Conservation (phyloP, 441 rosid genomes). For the Erysimum cheiri region DNA sequence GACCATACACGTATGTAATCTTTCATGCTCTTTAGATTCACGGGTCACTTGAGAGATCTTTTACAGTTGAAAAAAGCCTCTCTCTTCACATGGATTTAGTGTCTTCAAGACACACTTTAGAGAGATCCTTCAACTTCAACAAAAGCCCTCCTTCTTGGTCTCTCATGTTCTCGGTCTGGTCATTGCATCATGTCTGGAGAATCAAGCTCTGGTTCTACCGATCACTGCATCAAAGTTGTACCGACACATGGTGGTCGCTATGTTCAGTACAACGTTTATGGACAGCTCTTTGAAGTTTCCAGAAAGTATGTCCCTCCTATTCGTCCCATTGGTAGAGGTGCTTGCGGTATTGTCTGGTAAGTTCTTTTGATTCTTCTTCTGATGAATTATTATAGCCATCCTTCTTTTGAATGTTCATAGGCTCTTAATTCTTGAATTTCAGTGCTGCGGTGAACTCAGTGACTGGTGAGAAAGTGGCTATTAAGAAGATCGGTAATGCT, state of each 20-base stretch:
- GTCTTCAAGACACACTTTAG: constrained; percentile 34
- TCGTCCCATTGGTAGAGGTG: constrained; percentile 80
- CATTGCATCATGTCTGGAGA: constrained; percentile 51
- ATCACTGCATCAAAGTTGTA: constrained; percentile 57
- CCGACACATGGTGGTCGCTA: constrained; percentile 71
- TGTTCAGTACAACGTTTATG: constrained; percentile 74
- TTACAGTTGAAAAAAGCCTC: constrained; percentile 45
- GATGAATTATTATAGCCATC: constrained; percentile 12
- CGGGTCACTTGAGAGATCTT: constrained; percentile 47
- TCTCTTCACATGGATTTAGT: constrained; percentile 44
- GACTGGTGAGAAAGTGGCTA: constrained; percentile 89
- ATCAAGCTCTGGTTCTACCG: constrained; percentile 59
- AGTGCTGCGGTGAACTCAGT: constrained; percentile 92
- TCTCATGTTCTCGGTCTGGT: constrained; percentile 34
- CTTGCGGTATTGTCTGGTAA: constrained; percentile 81
- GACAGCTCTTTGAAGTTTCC: constrained; percentile 75
- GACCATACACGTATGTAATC: constrained; percentile 46
- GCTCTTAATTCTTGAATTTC: constrained; percentile 38
- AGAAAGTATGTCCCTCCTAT: constrained; percentile 76
- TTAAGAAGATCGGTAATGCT: constrained; percentile 97
- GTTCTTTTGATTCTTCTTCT: constrained; percentile 21
- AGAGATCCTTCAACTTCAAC: constrained; percentile 42
- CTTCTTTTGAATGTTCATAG: constrained; percentile 27
- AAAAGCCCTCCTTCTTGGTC: constrained; percentile 34
- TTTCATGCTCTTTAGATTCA: constrained; percentile 42